phyloP scores from a whole-genome alignment of 352 stramenopile species.

The Thalassiosira pacifica region DNA sequence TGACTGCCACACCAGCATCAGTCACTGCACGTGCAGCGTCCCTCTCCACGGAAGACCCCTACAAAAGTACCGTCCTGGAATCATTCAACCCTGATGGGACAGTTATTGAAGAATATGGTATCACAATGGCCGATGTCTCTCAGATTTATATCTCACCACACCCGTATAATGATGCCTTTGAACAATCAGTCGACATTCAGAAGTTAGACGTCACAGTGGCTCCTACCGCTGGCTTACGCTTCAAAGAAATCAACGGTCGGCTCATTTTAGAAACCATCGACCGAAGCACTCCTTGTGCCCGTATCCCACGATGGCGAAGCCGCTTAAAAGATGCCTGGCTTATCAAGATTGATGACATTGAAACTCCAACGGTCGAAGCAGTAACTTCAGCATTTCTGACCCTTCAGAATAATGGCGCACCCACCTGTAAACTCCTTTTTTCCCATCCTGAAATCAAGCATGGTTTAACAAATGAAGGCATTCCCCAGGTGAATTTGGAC shows the following conservation, averaged over 20 bases:
- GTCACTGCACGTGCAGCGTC: neutral
- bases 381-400: too few species aligned
- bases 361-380: too few species aligned
- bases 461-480: conserved; percentile 14
- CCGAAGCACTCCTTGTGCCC: neutral
- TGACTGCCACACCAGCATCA: neutral
- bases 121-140: neutral
- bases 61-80: neutral
- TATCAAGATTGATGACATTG: neutral
- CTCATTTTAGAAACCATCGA: conserved; percentile 6
- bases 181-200: too few species aligned
- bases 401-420: too few species aligned
- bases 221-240: conserved; percentile 19
- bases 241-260: neutral
- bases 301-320: neutral
- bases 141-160: conserved; percentile 50
- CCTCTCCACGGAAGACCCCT: too few species aligned
- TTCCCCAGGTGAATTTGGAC: conserved; percentile 15
- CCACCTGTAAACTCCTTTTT: conserved; percentile 3
- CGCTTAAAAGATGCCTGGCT: conserved; percentile 21
- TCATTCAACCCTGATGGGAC: neutral
- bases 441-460: conserved; percentile 19
- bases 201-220: too few species aligned
- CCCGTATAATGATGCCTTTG: conserved; percentile 35
- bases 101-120: conserved; percentile 14